Conservation (phyloP, 2,329 filamentous ascomycete genomes). For the Conoideocrella luteorostrata region DNA sequence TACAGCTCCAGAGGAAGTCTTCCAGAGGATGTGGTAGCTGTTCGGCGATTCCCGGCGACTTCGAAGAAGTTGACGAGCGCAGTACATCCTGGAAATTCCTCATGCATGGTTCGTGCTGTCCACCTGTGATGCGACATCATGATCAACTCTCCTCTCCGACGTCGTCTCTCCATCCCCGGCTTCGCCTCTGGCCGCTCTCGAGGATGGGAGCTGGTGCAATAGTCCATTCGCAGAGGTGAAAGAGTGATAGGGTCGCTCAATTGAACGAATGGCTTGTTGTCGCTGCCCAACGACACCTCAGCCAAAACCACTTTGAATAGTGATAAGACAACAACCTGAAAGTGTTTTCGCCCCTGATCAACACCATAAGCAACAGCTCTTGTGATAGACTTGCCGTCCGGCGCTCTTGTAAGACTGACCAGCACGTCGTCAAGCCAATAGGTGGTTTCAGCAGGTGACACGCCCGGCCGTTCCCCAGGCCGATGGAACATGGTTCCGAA, state of each 20-base stretch:
- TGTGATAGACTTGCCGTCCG: slow-evolving; percentile 12
- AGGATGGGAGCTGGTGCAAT: slow-evolving; percentile 13
- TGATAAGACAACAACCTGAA: slow-evolving; percentile 14
- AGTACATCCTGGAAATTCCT: slow-evolving; percentile 12
- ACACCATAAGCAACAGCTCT: slow-evolving; percentile 13
- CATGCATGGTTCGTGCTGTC: slow-evolving; percentile 4
- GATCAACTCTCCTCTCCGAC: not conserved
- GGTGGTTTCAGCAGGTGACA: slow-evolving; percentile 8
- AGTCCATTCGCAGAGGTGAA: slow-evolving; percentile 11
- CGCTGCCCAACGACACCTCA: slow-evolving; percentile 10
- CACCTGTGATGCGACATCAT: slow-evolving; percentile 5
- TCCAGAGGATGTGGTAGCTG: slow-evolving; percentile 8
- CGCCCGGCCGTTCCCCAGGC: slow-evolving; percentile 6
- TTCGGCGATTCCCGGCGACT: slow-evolving; percentile 10
- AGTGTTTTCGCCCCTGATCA: slow-evolving; percentile 11
- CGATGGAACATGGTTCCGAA: slow-evolving; percentile 11
- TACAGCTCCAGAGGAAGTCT: slow-evolving; percentile 13
- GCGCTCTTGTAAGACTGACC: slow-evolving; percentile 8
- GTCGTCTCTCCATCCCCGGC: slow-evolving; percentile 1
- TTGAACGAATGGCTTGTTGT: slow-evolving; percentile 8
- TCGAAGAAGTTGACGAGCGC: slow-evolving; percentile 18
- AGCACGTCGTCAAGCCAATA: slow-evolving; percentile 12
- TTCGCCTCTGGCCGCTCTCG: slow-evolving; percentile 9
- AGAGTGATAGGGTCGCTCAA: slow-evolving; percentile 10
- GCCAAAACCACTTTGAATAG: slow-evolving; percentile 16